These are phyloP conservation scores for Hemisphaericaspora xylanilytica DNA, from an alignment of 1,139 yeast species.

Conservation along the genomic window DNA sequence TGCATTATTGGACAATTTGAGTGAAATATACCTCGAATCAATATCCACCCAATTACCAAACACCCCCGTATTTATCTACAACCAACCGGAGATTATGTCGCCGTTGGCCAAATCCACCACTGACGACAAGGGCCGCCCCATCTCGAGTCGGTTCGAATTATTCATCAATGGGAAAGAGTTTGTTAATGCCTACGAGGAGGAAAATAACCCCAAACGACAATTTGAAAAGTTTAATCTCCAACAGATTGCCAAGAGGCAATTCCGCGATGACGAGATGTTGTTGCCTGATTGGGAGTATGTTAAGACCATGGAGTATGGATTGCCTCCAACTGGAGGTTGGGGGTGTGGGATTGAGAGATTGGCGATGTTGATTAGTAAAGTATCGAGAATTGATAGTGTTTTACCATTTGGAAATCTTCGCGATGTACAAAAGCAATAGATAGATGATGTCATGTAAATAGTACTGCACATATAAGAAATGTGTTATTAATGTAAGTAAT, in stretches of 20 bases:
- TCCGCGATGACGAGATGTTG: slow-evolving; percentile 59
- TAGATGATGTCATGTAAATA: not conserved
- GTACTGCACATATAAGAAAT: not conserved
- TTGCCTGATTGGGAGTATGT: slow-evolving; percentile 74
- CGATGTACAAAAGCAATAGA: slow-evolving; percentile 46
- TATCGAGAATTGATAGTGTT: slow-evolving; percentile 72
- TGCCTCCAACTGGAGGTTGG: slow-evolving; percentile 99
- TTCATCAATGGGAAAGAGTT: slow-evolving; percentile 80
- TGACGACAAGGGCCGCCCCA: slow-evolving; percentile 30
- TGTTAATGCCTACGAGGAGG: slow-evolving; percentile 95
- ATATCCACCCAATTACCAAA: slow-evolving; percentile 28
- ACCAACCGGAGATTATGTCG: slow-evolving; percentile 83
- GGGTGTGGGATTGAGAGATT: slow-evolving; percentile 92
- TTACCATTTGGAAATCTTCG: slow-evolving; percentile 77
- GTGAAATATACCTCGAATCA: slow-evolving; percentile 66
- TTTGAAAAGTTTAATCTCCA: slow-evolving; percentile 58
- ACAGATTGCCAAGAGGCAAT: slow-evolving; percentile 43
- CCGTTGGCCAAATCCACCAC: slow-evolving; percentile 76
- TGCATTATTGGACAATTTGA: slow-evolving; percentile 64
- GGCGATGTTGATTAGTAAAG: slow-evolving; percentile 71
- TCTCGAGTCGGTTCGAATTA: slow-evolving; percentile 78
- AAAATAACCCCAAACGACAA: slow-evolving; percentile 80
- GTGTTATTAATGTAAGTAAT: too few species aligned
- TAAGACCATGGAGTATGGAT: slow-evolving; percentile 80
- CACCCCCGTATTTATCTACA: slow-evolving; percentile 69